Percentiles rank a stretch among this genome's conserved stretches.
These are phyloP conservation scores for Abortiporus biennis DNA, from an alignment of 1,284 basidiomycete species.

Conservation along the genomic window DNA sequence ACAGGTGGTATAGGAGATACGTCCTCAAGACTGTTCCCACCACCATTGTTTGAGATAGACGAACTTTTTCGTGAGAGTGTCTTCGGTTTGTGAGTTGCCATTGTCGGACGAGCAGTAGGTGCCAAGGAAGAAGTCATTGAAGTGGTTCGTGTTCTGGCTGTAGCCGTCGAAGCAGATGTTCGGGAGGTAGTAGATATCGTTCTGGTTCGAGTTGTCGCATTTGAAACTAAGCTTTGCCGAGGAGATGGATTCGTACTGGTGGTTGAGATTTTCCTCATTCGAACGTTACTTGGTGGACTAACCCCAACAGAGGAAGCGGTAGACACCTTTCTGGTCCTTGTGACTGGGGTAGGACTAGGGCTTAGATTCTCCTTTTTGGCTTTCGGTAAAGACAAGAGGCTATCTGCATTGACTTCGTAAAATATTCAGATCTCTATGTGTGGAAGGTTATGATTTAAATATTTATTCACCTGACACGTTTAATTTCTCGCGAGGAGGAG, in stretches of 20 bases:
- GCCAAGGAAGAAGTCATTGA: slow-evolving; percentile 4
- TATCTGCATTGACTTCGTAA: slow-evolving; percentile 18
- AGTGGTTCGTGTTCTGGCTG: background rate
- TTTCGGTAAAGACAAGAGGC: slow-evolving; percentile 16
- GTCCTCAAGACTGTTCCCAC: background rate
- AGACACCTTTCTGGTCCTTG: too few relatives aligned
- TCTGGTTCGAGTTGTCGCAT: slow-evolving; percentile 7
- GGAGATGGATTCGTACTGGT: slow-evolving; percentile 1
- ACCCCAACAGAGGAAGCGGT: too few relatives aligned
- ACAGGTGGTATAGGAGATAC: slow-evolving; percentile 14
- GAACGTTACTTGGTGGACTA: too few relatives aligned
- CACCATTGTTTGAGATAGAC: too few relatives aligned
- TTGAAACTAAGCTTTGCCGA: slow-evolving; percentile 4
- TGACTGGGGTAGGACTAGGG: too few relatives aligned
- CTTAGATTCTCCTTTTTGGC: slow-evolving; percentile 13
- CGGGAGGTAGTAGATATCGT: slow-evolving; percentile 16
- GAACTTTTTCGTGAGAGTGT: too few relatives aligned
- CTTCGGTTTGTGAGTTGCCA: background rate
- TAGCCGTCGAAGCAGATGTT: slow-evolving; percentile 4
- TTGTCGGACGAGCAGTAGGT: background rate
- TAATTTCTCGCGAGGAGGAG: too few relatives aligned
- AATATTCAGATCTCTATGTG: too few relatives aligned
- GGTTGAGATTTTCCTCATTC: slow-evolving; percentile 11
- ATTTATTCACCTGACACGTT: too few relatives aligned
- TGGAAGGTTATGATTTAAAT: too few relatives aligned